Base-by-base conservation (phyloP, 2,329 filamentous ascomycete genomes). In the Verticillium albo-atrum region DNA sequence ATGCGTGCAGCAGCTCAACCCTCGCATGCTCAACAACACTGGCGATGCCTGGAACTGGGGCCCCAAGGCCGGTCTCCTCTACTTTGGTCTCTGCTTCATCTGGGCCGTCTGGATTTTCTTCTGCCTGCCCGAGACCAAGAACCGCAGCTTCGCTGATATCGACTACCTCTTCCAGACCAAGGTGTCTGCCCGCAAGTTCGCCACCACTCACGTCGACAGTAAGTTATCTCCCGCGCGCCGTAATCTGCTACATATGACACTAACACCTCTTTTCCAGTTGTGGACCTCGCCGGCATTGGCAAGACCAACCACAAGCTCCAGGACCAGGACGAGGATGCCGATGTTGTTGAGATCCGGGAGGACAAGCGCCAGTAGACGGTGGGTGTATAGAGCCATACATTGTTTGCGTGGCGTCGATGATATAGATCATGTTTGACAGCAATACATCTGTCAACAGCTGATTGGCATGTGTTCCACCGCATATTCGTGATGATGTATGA, bases 61-160 rank as follows among this genome's bases (percentile, higher is more conserved):
- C 66, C 75, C 76, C 58, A 75, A 66, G 72, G 73, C 61, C 66
- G 79, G 68, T 1, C 62, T 72, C 28, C 66, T 74, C 35, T 74
- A 72, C 51, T 70, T 69, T 3, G 69, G 69, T 4, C 67, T 79
- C n/a, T 77, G 79, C 63, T 67, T 76, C 20, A 54, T 74, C 10
- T 77, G 77, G 61, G 66, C 75, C 2, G 63, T 71, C 0, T 81
- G 79, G 68, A 75, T 77, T 15, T 77, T 69, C 62, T 77, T 77
- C 66, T 77, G 71, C 61, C 68, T 78, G 6, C 76, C 77, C 52
- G 79, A 82, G 69, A 78, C 78, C 1, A 75, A 72, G 52, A 75
- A 77, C 14, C 72, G 76, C 54, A 76, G 72, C 1, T 74, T 79
- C 55, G 77, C 77, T 58, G 79, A 82, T 66, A 74, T 82, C 23